Percentiles rank a stretch among this genome's conserved stretches.
Conservation (phyloP, 2,329 filamentous ascomycete species). For the Aspergillus persii region DNA sequence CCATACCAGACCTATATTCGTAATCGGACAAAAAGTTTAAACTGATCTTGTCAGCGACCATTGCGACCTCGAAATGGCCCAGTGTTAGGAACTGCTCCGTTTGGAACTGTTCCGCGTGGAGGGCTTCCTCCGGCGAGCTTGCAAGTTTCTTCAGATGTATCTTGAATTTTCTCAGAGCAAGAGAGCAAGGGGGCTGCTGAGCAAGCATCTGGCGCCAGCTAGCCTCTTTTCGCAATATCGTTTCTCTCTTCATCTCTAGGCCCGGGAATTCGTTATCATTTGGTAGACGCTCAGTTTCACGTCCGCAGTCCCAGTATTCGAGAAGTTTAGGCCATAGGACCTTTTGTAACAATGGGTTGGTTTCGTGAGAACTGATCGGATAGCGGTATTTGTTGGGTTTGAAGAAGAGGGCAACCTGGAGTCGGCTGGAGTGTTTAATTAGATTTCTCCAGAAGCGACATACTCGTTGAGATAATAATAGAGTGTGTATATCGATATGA, state of each 20-base stretch:
- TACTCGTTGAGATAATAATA: not conserved
- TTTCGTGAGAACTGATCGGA: not conserved
- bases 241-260: not conserved
- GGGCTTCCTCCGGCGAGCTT: too few species aligned
- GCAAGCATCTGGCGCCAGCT: not conserved
- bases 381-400: not conserved
- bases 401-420: not conserved
- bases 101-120: too few species aligned
- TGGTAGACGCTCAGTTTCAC: too few species aligned
- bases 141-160: too few species aligned
- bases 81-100: too few species aligned
- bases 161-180: too few species aligned
- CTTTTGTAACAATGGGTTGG: not conserved
- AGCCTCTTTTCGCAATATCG: not conserved
- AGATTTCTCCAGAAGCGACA: not conserved
- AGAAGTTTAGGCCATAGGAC: not conserved
- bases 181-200: not conserved
- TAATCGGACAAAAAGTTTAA: too few species aligned
- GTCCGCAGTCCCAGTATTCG: too few species aligned
- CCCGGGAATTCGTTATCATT: not conserved
- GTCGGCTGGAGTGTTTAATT: not conserved
- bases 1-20: too few species aligned
- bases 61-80: too few species aligned
- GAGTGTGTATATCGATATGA: not conserved
- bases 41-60: too few species aligned